Base-by-base conservation (phyloP, 2,329 filamentous ascomycete genomes). In the Teratosphaeria gauchensis region DNA sequence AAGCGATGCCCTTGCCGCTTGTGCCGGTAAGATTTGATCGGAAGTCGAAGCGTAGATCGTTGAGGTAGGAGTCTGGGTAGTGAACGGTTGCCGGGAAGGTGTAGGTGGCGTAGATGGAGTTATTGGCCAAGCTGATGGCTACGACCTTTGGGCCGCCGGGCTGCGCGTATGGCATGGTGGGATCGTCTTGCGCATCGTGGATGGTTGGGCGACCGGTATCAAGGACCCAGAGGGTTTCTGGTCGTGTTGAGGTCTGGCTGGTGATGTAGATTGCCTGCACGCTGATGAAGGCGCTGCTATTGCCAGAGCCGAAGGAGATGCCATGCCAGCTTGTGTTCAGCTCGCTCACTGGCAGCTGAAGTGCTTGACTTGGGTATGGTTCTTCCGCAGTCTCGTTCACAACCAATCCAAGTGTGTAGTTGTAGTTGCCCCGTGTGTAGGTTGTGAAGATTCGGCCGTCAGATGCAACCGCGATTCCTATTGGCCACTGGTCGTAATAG, bases 381-480 rank as follows among this genome's bases (percentile, higher is more conserved):
- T 61, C 63, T 67, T 80, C 78, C 3, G 76, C 74, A 1, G 77
- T 80, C 59, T 74, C 67, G 64, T 80, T 80, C 24, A 75, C 68
- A 11, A 77, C 72, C 53, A 78, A 77, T 5, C 77, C 77, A 2
- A 80, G 70, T 0, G 77, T 81, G 64, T 77, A 80, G 8, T 67
- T 62, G 61, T 79, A 77, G 30, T 67, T 66, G 12, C 77, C 78
- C 7, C 78, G 74, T 2, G 77, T 79, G 64, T 78, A 79, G 52
- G 72, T 76, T 16, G 74, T 70, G 61, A 79, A 78, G 42, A 78
- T 67, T 9, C 76, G 69, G n/a, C 75, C 75, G 30, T 68, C 69
- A 14, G 70, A 75, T 1, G 75, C 76, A 1, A 76, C 71, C 16
- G 76, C 74, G 7, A 79, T 72, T 4, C 76, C 76, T 24, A 77